phyloP scores from a whole-genome alignment of 1,284 basidiomycete genomes.

The Phellopilus nigrolimitatus region DNA sequence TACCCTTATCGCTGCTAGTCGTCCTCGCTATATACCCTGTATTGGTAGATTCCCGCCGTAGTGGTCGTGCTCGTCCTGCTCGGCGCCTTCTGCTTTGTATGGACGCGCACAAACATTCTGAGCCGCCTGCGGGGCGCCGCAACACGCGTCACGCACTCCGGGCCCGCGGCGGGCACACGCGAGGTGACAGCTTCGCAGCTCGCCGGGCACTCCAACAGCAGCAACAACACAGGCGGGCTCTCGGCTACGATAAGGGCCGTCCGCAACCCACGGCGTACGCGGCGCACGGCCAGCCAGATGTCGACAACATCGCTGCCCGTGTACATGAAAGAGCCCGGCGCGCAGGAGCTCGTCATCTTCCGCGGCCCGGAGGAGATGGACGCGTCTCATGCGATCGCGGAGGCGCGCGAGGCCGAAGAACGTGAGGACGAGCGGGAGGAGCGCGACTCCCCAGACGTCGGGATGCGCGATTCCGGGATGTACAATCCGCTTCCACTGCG shows the following conservation, averaged over 20 bases:
- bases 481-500: background rate
- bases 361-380: constrained; percentile 23
- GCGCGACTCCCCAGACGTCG: constrained; percentile 9
- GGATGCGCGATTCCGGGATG: background rate
- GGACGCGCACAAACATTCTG: constrained; percentile 11
- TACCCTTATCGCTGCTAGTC: background rate
- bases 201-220: no score
- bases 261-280: constrained; percentile 36
- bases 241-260: background rate
- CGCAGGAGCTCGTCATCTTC: constrained; percentile 70
- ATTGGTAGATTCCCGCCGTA: constrained; percentile 16
- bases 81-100: constrained; percentile 13
- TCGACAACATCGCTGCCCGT: constrained; percentile 67
- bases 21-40: background rate
- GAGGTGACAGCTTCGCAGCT: constrained; percentile 19
- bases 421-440: constrained; percentile 19
- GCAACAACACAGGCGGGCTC: background rate
- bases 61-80: constrained; percentile 13
- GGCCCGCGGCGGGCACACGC: background rate
- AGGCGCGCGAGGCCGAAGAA: constrained; percentile 18
- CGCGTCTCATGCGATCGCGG: constrained; percentile 17
- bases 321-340: constrained; percentile 77
- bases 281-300: constrained; percentile 56
- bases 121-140: constrained; percentile 8
- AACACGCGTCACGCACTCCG: background rate